phyloP scores from a whole-genome alignment of 441 rosid genomes.

The Pelargonium myrrhifolium region DNA sequence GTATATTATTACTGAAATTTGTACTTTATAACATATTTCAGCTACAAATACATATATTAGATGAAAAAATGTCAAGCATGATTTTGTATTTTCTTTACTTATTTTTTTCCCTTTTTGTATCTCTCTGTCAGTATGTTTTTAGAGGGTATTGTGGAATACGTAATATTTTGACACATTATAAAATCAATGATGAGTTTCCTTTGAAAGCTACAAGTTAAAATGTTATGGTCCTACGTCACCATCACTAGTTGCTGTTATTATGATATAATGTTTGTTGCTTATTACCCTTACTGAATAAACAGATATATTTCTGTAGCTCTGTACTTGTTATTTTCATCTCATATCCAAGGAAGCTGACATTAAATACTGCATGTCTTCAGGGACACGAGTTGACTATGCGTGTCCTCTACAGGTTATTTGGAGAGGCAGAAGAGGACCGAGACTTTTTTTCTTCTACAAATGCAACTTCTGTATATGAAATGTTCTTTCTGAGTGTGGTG shows the following conservation, averaged over 20 bases:
- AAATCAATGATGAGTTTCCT: neutral
- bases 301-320: slow-evolving; percentile 12
- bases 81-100: no score
- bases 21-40: no score
- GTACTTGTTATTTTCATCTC: slow-evolving; percentile 4
- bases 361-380: slow-evolving; percentile 52
- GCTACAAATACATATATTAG: no score
- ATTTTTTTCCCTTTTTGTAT: neutral
- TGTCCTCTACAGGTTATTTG: slow-evolving; percentile 91
- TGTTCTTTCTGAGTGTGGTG: slow-evolving; percentile 75
- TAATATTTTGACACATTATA: neutral
- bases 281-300: neutral
- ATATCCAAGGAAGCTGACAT: slow-evolving; percentile 31
- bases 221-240: neutral
- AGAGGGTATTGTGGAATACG: neutral
- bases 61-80: no score
- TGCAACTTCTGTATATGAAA: slow-evolving; percentile 86
- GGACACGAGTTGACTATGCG: slow-evolving; percentile 98
- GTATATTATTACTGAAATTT: no score
- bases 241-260: neutral
- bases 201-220: neutral
- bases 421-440: slow-evolving; percentile 92
- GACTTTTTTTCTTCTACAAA: slow-evolving; percentile 91
- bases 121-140: neutral
- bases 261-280: slow-evolving; percentile 7